phyloP scores from a whole-genome alignment of 176 grass and related monocot genomes.

The Calamus simplicifolius region DNA sequence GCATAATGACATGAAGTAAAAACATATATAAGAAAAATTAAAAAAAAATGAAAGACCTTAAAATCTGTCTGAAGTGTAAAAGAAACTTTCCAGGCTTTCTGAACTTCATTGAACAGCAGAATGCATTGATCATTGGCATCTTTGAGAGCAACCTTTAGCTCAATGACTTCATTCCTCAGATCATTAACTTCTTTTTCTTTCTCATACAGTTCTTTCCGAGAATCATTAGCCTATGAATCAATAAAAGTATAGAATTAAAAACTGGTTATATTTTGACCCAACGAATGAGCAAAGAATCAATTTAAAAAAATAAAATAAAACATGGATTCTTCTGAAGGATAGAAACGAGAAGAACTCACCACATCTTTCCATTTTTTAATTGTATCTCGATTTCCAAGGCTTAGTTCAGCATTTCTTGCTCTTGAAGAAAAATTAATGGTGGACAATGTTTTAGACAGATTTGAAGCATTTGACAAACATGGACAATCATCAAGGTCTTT shows the following conservation, averaged over 20 bases:
- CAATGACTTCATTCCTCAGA: slow-evolving; percentile 64
- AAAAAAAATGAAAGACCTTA: slow-evolving; percentile 45
- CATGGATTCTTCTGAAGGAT: neutral
- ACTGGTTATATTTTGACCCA: neutral
- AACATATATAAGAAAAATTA: neutral
- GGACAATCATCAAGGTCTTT: slow-evolving; percentile 82
- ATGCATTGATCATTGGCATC: slow-evolving; percentile 79
- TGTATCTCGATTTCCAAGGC: slow-evolving; percentile 97
- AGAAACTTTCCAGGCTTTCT: slow-evolving; percentile 88
- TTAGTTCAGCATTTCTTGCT: slow-evolving; percentile 92
- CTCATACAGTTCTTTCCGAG: slow-evolving; percentile 81
- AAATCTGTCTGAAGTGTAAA: slow-evolving; percentile 83
- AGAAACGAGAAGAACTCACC: slow-evolving; percentile 40
- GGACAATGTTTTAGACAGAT: slow-evolving; percentile 82
- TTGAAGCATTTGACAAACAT: slow-evolving; percentile 83
- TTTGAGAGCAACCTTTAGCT: slow-evolving; percentile 74
- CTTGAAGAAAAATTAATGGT: slow-evolving; percentile 84
- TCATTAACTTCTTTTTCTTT: slow-evolving; percentile 91
- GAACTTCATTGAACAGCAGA: slow-evolving; percentile 81
- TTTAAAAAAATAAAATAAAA: no score
- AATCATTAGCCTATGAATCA: slow-evolving; percentile 87
- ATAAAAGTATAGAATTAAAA: slow-evolving; percentile 17
- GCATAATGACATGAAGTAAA: slow-evolving; percentile 5
- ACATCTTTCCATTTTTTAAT: slow-evolving; percentile 99
- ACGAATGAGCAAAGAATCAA: neutral